A percentile compares a stretch with the other conserved stretches of the same genome.
These are phyloP conservation scores for Umbelopsis isabellina DNA, from an alignment of 192 early-diverging fungal genomes.

Conservation along the genomic window DNA sequence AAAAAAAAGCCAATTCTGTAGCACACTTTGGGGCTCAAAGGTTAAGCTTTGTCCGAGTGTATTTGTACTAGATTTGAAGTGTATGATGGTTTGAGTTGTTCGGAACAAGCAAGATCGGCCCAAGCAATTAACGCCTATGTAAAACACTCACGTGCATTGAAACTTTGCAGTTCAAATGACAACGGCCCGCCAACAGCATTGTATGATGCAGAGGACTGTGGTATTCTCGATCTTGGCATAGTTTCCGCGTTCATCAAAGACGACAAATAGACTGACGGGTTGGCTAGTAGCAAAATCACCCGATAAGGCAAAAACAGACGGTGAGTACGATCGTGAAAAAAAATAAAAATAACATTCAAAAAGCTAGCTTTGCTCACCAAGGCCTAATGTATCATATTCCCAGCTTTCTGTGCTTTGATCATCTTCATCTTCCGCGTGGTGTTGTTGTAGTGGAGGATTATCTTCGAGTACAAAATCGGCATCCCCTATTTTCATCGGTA, in stretches of 20 bases:
- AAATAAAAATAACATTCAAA: background rate
- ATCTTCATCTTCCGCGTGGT: slow-evolving; percentile 14
- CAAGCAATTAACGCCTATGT: background rate
- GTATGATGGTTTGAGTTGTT: background rate
- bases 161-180: slow-evolving; percentile 13
- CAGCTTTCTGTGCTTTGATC: slow-evolving; percentile 18
- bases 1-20: background rate
- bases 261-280: background rate
- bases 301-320: no score
- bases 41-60: no score
- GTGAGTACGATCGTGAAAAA: background rate
- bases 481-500: slow-evolving; percentile 1
- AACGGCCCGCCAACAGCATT: background rate
- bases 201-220: slow-evolving; percentile 6
- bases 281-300: background rate
- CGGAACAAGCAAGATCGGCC: background rate
- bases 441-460: background rate
- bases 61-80: no score
- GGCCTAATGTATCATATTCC: background rate
- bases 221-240: background rate
- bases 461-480: slow-evolving; percentile 9
- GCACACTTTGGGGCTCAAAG: background rate
- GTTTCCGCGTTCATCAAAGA: background rate
- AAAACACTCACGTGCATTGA: slow-evolving; percentile 16
- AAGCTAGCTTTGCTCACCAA: slow-evolving; percentile 1